phyloP scores from a whole-genome alignment of 2,329 filamentous ascomycete species.

The Colletotrichum cuscutae region DNA sequence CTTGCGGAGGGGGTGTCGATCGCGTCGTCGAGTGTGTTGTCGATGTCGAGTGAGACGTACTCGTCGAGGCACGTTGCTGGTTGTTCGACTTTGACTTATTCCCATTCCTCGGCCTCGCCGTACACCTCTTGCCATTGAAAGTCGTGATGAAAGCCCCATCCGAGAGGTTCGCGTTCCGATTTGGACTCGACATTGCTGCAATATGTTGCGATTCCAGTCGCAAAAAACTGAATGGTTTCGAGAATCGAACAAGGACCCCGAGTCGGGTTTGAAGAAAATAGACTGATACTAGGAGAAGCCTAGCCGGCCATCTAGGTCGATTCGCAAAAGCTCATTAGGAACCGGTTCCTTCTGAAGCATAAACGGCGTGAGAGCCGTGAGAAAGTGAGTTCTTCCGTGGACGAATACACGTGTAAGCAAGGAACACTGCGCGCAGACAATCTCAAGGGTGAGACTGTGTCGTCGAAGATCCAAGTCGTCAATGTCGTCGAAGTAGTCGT shows the following conservation, averaged over 20 bases:
- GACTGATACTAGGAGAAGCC: constrained; percentile 39
- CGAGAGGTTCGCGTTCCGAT: constrained; percentile 46
- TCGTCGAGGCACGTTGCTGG: constrained; percentile 21
- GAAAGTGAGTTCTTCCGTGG: not conserved
- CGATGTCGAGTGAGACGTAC: constrained; percentile 25
- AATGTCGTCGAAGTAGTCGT: not conserved
- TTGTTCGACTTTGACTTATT: constrained; percentile 24
- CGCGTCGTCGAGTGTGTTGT: constrained; percentile 20
- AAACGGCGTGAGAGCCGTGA: constrained; percentile 15
- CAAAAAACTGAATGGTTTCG: constrained; percentile 41
- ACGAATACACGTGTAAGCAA: constrained; percentile 4
- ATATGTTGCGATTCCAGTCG: constrained; percentile 57
- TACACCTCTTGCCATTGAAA: constrained; percentile 63
- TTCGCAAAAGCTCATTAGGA: constrained; percentile 26
- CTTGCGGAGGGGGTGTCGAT: constrained; percentile 21
- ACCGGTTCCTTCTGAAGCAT: constrained; percentile 7
- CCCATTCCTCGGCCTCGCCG: constrained; percentile 56
- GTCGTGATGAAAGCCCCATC: constrained; percentile 60
- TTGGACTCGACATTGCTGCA: constrained; percentile 53
- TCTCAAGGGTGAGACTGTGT: not conserved
- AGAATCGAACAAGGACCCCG: constrained; percentile 14
- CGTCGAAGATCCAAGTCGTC: not conserved
- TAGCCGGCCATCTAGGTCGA: constrained; percentile 35
- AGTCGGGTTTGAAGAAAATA: constrained; percentile 37
- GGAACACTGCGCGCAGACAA: not conserved